Percentiles rank a stretch among this genome's conserved stretches.
These are phyloP conservation scores for Blastobotrys raffinosifermentans DNA, from an alignment of 1,139 yeast genomes.

Conservation along the genomic window DNA sequence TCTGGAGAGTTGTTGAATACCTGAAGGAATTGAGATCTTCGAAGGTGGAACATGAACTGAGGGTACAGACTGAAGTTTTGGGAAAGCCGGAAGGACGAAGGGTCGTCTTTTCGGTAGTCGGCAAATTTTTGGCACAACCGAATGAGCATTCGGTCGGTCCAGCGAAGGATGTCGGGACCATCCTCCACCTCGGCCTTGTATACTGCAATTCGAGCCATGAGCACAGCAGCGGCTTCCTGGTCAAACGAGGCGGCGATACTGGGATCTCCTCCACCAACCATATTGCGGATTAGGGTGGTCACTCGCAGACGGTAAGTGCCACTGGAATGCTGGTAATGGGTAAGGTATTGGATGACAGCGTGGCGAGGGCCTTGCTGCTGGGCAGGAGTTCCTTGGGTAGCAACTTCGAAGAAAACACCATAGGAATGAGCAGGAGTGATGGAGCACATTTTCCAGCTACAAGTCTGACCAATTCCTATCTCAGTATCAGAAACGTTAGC, in stretches of 20 bases:
- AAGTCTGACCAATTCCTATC: slow-evolving; percentile 90
- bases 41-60: slow-evolving; percentile 89
- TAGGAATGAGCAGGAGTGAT: slow-evolving; percentile 85
- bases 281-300: slow-evolving; percentile 72
- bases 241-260: slow-evolving; percentile 67
- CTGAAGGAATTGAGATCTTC: slow-evolving; percentile 94
- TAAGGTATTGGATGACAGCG: slow-evolving; percentile 63
- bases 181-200: slow-evolving; percentile 78
- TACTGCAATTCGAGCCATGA: slow-evolving; percentile 91
- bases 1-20: slow-evolving; percentile 98
- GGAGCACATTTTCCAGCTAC: slow-evolving; percentile 80
- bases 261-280: slow-evolving; percentile 47
- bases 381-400: slow-evolving; percentile 42
- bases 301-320: slow-evolving; percentile 75
- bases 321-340: slow-evolving; percentile 65
- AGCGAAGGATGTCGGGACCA: slow-evolving; percentile 65
- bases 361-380: slow-evolving; percentile 73
- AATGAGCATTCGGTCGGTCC: slow-evolving; percentile 81
- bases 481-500: slow-evolving; percentile 83
- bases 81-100: slow-evolving; percentile 70
- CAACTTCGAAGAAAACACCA: slow-evolving; percentile 82
- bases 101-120: slow-evolving; percentile 72
- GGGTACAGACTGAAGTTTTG: slow-evolving; percentile 84
- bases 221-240: slow-evolving; percentile 97
- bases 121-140: slow-evolving; percentile 85